Base-by-base conservation (phyloP, 176 grass and related monocot genomes). In the Aegilops bicornis region DNA sequence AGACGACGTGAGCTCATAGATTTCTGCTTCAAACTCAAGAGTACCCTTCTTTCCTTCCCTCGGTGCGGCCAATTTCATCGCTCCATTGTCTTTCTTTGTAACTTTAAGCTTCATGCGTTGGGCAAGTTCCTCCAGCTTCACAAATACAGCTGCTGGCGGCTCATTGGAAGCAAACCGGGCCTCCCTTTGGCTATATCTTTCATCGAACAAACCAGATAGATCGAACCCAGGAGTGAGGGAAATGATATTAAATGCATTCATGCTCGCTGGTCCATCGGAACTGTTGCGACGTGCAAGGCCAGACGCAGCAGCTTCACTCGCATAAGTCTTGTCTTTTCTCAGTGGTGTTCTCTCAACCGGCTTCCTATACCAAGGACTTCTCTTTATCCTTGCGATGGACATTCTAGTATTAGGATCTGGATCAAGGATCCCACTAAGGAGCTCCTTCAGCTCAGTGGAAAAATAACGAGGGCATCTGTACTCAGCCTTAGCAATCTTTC, bases 161-260 rank as follows among this genome's bases (percentile, higher is more conserved):
- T 91, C 43, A 35, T 42, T 94, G 73, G 85, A 91, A 83, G 91
- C 91, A 88, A 97, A 97, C 22, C 92, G 73, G 48, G 89, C 56
- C 20, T 95, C 92, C 85, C 87, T 88, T 62, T 33, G 79, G 67
- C 84, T 73, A 27, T 87, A 73, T 22, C 77, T 91, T 76, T 91
- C 91, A 25, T 82, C 92, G 88, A 97, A 95, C 63, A 97, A 85
- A 54, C 75, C 37, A 9, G 95, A 95, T 19, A 95, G 64, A 87
- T 97, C 85, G 54, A 95, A 91, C 77, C 91, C 91, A 4, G 82
- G 70, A 60, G 91, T 95, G 40, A 95, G 89, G 69, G 91, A 97
- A 66, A 95, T 97, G 30, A 97, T 95, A 48, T 95, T 87, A 73
- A 97, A 97, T 75, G 95, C 95, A 77, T 95, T 97, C 59, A 97